Evolutionary conservation across 1,284 basidiomycete species (phyloP).

Genomic region (Dichomitus squalens): DNA sequence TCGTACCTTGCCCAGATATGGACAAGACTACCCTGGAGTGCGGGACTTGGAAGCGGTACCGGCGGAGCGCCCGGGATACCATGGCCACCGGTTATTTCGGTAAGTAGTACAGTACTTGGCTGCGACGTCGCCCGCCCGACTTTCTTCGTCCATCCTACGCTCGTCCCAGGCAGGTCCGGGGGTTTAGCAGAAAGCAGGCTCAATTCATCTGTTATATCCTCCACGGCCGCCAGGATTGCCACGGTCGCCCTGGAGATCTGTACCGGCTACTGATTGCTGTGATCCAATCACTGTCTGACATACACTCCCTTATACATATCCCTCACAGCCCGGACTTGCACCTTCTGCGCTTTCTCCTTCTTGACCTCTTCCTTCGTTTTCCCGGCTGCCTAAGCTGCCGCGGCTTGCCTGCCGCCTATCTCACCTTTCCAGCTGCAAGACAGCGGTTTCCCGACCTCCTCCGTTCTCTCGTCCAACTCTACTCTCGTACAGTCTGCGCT

Average conservation of each 20-base stretch:
- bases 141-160: slow-evolving; percentile 1
- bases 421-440: slow-evolving; percentile 28
- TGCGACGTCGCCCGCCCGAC: neutral
- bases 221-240: slow-evolving; percentile 22
- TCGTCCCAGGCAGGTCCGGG: slow-evolving; percentile 12
- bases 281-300: slow-evolving; percentile 25
- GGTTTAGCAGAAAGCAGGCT: slow-evolving; percentile 13
- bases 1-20: neutral
- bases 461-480: slow-evolving; percentile 13
- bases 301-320: slow-evolving; percentile 8
- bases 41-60: neutral
- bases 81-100: slow-evolving; percentile 17
- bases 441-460: slow-evolving; percentile 21
- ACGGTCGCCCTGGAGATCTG: slow-evolving; percentile 39
- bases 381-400: neutral
- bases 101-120: neutral
- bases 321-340: slow-evolving; percentile 12
- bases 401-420: slow-evolving; percentile 6
- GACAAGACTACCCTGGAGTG: neutral
- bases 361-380: slow-evolving; percentile 4
- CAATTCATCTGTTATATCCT: slow-evolving; percentile 14
- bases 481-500: slow-evolving; percentile 14
- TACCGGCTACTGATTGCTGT: slow-evolving; percentile 25
- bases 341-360: slow-evolving; percentile 11
- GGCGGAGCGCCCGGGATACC: slow-evolving; percentile 11